These are phyloP conservation scores for Fusarium protoensiforme DNA, from an alignment of 2,329 filamentous ascomycete genomes.

Conservation along the genomic window DNA sequence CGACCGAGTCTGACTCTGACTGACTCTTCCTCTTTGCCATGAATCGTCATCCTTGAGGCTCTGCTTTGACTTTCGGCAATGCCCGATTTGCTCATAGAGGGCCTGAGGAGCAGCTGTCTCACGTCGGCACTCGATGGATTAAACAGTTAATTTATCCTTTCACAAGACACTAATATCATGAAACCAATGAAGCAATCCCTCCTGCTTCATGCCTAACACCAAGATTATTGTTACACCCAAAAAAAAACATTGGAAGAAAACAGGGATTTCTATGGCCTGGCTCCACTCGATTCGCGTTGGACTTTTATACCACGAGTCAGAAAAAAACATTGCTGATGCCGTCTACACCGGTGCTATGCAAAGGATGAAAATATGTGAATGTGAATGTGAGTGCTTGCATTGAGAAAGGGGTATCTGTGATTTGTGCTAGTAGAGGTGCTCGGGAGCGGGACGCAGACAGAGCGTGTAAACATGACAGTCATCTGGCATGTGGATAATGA, in stretches of 20 bases:
- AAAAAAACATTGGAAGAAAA: constrained; percentile 1
- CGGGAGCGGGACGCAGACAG: constrained; percentile 4
- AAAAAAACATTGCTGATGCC: constrained; percentile 28
- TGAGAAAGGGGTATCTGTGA: constrained; percentile 33
- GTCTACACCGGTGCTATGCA: constrained; percentile 33
- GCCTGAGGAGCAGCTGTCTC: not conserved
- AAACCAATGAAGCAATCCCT: not conserved
- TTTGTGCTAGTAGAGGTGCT: constrained; percentile 17
- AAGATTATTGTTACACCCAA: constrained; percentile 14
- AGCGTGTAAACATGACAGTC: constrained; percentile 2
- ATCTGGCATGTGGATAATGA: not conserved
- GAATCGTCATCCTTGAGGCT: not conserved
- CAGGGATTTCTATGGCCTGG: not conserved
- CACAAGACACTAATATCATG: not conserved
- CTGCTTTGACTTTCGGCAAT: not conserved
- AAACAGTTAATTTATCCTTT: constrained; percentile 25
- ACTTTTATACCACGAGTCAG: constrained; percentile 21
- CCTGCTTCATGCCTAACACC: constrained; percentile 19
- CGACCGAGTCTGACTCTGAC: not conserved
- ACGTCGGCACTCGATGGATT: not conserved
- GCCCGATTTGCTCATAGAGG: not conserved
- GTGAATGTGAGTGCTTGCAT: constrained; percentile 31
- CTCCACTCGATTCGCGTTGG: constrained; percentile 12
- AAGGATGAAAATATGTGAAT: constrained; percentile 19
- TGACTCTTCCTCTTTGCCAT: not conserved